These are phyloP conservation scores for Talaromyces albobiverticillius DNA, from an alignment of 2,329 filamentous ascomycete species.

Conservation along the genomic window DNA sequence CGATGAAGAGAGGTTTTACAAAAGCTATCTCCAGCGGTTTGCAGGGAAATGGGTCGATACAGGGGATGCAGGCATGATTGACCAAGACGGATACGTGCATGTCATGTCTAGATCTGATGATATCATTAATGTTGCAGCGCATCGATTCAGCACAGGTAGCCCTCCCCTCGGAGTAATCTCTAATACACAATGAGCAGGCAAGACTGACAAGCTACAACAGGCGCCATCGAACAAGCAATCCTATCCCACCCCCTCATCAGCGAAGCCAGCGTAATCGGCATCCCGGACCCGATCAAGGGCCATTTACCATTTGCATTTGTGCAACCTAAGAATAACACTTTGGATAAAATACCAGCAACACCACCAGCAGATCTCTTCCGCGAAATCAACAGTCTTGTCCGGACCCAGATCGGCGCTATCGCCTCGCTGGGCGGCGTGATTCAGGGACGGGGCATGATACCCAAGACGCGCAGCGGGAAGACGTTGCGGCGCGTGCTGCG, in stretches of 20 bases:
- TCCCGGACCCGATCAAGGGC: slow-evolving; percentile 83
- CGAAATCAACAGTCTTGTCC: slow-evolving; percentile 55
- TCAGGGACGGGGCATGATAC: slow-evolving; percentile 80
- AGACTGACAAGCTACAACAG: slow-evolving; percentile 40
- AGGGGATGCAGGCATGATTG: slow-evolving; percentile 84
- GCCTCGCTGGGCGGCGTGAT: slow-evolving; percentile 83
- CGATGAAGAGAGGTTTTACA: slow-evolving; percentile 82
- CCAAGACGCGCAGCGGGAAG: slow-evolving; percentile 90
- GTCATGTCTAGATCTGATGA: slow-evolving; percentile 71
- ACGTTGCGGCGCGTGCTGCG: slow-evolving; percentile 77
- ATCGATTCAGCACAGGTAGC: slow-evolving; percentile 80
- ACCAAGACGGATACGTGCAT: slow-evolving; percentile 65
- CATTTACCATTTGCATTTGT: slow-evolving; percentile 91
- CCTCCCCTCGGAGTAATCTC: background rate
- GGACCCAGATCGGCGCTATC: slow-evolving; percentile 81
- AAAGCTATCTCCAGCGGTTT: slow-evolving; percentile 80
- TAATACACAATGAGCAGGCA: background rate
- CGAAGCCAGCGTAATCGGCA: slow-evolving; percentile 81
- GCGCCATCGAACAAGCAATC: slow-evolving; percentile 87
- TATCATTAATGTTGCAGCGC: slow-evolving; percentile 93
- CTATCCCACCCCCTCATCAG: slow-evolving; percentile 74
- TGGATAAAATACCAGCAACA: slow-evolving; percentile 28
- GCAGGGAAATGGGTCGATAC: slow-evolving; percentile 82
- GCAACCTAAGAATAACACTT: slow-evolving; percentile 51
- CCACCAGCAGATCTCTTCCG: slow-evolving; percentile 44